Percentiles rank a stretch among this genome's conserved stretches.
Evolutionary conservation across 2,329 filamentous ascomycete genomes (phyloP).

Genomic region (Colletotrichum musae): DNA sequence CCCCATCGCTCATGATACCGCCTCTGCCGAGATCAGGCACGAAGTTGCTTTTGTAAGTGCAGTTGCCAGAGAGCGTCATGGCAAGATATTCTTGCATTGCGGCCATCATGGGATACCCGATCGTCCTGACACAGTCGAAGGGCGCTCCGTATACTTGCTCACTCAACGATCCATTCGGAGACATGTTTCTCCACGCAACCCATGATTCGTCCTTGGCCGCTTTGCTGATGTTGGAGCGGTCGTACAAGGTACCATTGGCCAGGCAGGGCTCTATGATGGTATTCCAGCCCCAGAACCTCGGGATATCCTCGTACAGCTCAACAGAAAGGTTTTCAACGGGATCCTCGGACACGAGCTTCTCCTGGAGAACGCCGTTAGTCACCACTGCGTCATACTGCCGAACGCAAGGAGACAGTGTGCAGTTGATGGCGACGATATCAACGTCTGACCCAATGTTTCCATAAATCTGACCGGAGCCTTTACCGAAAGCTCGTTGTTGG

Average conservation of each 20-base stretch:
- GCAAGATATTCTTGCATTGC: not conserved
- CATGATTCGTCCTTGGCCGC: not conserved
- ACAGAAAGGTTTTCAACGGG: not conserved
- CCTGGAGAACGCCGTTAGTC: not conserved
- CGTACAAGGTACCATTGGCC: not conserved
- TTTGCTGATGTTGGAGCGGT: not conserved
- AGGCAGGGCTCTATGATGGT: not conserved
- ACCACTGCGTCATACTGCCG: not conserved
- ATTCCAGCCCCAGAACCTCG: not conserved
- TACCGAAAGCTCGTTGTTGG: not conserved
- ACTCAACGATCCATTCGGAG: no score
- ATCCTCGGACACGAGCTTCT: not conserved
- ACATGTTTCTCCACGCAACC: no score
- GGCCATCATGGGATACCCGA: not conserved
- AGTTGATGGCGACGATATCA: not conserved
- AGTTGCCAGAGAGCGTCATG: not conserved
- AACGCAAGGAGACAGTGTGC: not conserved
- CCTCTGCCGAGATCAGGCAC: not conserved
- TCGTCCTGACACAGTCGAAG: not conserved
- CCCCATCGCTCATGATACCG: not conserved
- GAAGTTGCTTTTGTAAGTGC: not conserved
- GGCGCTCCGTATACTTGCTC: not conserved
- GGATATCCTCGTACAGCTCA: not conserved
- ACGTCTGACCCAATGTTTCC: not conserved
- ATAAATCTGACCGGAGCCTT: not conserved